phyloP scores from a whole-genome alignment of 805 yeast species.

The Suhomyces emberorum region DNA sequence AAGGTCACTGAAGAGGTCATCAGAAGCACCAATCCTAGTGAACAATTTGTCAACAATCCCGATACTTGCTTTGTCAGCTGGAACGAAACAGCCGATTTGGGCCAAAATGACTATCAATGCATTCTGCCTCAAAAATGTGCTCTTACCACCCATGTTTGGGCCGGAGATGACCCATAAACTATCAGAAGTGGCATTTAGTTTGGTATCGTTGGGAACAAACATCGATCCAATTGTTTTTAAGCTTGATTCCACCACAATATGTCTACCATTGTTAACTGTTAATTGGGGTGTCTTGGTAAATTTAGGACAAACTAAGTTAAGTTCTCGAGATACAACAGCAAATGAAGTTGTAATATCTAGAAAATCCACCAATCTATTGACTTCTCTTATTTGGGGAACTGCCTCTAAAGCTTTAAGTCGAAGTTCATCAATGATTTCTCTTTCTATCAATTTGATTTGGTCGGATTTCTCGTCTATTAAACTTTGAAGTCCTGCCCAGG shows the following conservation, averaged over 20 bases:
- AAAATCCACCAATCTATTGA: slow-evolving; percentile 54
- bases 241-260: slow-evolving; percentile 81
- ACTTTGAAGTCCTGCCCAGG: slow-evolving; percentile 56
- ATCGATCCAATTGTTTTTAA: slow-evolving; percentile 45
- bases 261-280: slow-evolving; percentile 66
- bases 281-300: slow-evolving; percentile 48
- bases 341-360: slow-evolving; percentile 75
- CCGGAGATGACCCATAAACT: slow-evolving; percentile 22
- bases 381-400: slow-evolving; percentile 46
- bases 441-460: slow-evolving; percentile 55
- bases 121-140: slow-evolving; percentile 46
- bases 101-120: slow-evolving; percentile 49
- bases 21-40: slow-evolving; percentile 43
- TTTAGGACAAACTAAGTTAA: slow-evolving; percentile 61
- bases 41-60: slow-evolving; percentile 48
- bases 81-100: slow-evolving; percentile 55
- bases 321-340: slow-evolving; percentile 67
- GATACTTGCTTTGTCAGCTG: slow-evolving; percentile 44
- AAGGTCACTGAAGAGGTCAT: slow-evolving; percentile 25
- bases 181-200: slow-evolving; percentile 18
- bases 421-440: slow-evolving; percentile 46
- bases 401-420: slow-evolving; percentile 43
- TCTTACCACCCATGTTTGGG: slow-evolving; percentile 55
- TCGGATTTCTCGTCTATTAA: slow-evolving; percentile 43
- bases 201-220: slow-evolving; percentile 46